These are phyloP conservation scores for Calophaca sinica DNA, from an alignment of 306 rosid genomes.

Conservation along the genomic window DNA sequence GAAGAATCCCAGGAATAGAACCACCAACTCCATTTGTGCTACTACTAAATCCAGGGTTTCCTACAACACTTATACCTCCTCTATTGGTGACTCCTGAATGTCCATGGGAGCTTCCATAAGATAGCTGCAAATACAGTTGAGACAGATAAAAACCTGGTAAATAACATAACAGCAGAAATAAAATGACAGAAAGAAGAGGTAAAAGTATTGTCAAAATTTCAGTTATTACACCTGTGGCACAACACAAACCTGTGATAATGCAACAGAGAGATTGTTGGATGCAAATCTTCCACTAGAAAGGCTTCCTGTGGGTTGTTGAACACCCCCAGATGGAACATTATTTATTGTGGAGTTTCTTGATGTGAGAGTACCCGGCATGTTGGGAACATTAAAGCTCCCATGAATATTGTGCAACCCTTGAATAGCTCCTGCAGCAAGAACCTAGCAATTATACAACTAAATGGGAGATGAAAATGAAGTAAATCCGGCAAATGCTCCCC, in stretches of 20 bases:
- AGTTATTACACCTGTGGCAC: neutral
- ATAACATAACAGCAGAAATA: slow-evolving; percentile 16
- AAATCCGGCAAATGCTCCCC: slow-evolving; percentile 57
- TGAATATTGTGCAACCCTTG: slow-evolving; percentile 91
- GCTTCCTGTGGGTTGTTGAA: slow-evolving; percentile 89
- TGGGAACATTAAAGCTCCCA: slow-evolving; percentile 91
- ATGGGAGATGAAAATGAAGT: slow-evolving; percentile 36
- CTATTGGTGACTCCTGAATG: slow-evolving; percentile 90
- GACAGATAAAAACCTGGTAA: slow-evolving; percentile 10
- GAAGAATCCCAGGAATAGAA: slow-evolving; percentile 97
- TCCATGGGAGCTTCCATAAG: slow-evolving; percentile 87
- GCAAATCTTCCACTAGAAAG: slow-evolving; percentile 89
- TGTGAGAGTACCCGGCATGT: slow-evolving; percentile 72
- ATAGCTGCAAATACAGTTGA: slow-evolving; percentile 67
- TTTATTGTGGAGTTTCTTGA: slow-evolving; percentile 84
- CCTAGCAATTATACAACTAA: slow-evolving; percentile 52
- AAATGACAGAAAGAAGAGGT: slow-evolving; percentile 38
- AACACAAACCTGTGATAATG: slow-evolving; percentile 80
- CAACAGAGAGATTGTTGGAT: slow-evolving; percentile 86
- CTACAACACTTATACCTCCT: slow-evolving; percentile 97
- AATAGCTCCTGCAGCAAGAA: slow-evolving; percentile 70
- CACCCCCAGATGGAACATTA: slow-evolving; percentile 86
- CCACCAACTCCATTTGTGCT: slow-evolving; percentile 97
- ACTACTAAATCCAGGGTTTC: slow-evolving; percentile 96
- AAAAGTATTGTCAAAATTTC: neutral